Base-by-base conservation (phyloP, 805 yeast genomes). In the Candida orba region DNA sequence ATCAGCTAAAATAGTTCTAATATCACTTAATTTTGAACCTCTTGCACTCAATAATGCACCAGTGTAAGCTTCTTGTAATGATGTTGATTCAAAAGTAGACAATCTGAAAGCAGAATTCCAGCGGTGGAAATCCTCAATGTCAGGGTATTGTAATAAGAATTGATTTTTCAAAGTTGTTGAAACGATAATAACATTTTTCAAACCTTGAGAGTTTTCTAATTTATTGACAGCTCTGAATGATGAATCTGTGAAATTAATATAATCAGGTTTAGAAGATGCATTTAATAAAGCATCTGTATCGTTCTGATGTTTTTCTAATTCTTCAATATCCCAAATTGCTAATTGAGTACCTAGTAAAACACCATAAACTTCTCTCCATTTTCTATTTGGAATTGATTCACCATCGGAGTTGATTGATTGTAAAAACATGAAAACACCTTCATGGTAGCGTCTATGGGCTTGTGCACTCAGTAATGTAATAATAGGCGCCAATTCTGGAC, bases 331-430 rank as follows among this genome's bases (percentile, higher is more conserved):
- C 97, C 98, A 93, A 49, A 87, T 76, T 0, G 97, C 95, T 48
- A 93, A 68, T 56, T 91, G 95, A 46, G 87, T 86, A 18, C 99
- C 99, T 4, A 87, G 79, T 35, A 93, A 68, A 14, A 86, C 87
- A 36, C 95, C 98, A 61, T 85, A 93, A 22, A 90, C 96, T 65
- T 93, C 96, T 43, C 75, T 72, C 99, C 99, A 93, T 54, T 75
- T 73, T 37, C 97, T 71, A 40, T 82, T 85, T 0, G 83, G 80
- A 4, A 67, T 63, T 0, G 96, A 90, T 44, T 81, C 75, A 8
- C 99, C 99, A 52, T 91, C 96, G 23, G 85, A 77, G 56, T 81
- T 79, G 52, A 85, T 66, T 53, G 84, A 91, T 52, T 81, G 79
- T 48, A 84, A 67, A 8, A 85, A 63, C 83, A 84, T 76, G 56